Evolutionary conservation across 2,329 filamentous ascomycete species (phyloP), one percentile per base, ranked within the genome.

Genomic region (Conoideocrella luteorostrata): DNA sequence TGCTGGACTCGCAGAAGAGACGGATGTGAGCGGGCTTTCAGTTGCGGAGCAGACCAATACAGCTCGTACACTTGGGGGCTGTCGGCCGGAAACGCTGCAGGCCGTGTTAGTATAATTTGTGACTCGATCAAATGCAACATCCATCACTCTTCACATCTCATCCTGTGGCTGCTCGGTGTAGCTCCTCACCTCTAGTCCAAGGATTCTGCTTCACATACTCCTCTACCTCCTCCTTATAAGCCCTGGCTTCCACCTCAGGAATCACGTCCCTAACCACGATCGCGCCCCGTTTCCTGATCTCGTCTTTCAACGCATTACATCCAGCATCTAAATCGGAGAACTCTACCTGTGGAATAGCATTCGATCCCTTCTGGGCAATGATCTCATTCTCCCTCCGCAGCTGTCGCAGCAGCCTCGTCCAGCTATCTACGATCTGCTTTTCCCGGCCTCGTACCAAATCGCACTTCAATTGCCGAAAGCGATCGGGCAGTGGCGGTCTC

Each of bases 61-160:
- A 89, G 67, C 58, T 88, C 85, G 54, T 78, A 87, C 5, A 89
- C 84, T 35, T 85, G 80, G 0, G 83, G 84, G 33, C 81, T 72
- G 36, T 82, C 66, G 0, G 72, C 62, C 0, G 84, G 86, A 49
- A 86, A 89, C 3, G 79, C 84, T 75, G 30, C 3, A 0, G 3
- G 17, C 7, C 7, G 2, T 22, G 30, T 47, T 21, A 32, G 23
- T 7, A n/a, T n/a, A n/a, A n/a, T n/a, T n/a, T n/a, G n/a, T n/a
- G n/a, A n/a, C n/a, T n/a, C n/a, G n/a, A n/a, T n/a, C n/a, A n/a
- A n/a, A n/a, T n/a, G n/a, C n/a, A n/a, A n/a, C n/a, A n/a, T n/a
- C n/a, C n/a, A n/a, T n/a, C n/a, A n/a, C n/a, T n/a, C n/a, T n/a
- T n/a, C n/a, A n/a, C n/a, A n/a, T n/a, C n/a, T n/a, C n/a, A n/a